Evolutionary conservation across 2,329 filamentous ascomycete species (phyloP), one percentile per base, ranked within the genome.

Genomic region (Colletotrichum acutatum): DNA sequence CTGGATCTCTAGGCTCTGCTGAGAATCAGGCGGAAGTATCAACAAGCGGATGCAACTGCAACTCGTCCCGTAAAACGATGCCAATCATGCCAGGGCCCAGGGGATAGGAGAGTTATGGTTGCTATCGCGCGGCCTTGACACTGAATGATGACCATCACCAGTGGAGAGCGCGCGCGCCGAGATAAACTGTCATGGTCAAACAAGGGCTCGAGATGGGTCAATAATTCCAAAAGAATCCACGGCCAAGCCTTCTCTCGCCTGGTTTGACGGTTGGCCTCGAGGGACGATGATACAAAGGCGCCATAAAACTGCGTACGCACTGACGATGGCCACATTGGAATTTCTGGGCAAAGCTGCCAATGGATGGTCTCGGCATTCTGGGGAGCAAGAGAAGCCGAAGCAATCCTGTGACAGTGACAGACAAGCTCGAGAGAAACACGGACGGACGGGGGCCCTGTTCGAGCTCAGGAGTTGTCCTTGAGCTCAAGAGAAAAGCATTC

Each of bases 341-440:
- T n/a, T 11, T 53, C 61, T 56, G 22, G 62, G 46, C 32, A 52
- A 32, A 34, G 11, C 7, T 42, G 37, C 16, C 37, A 19, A 49
- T 28, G 24, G 19, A 11, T 57, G 52, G 22, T 49, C 64, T 69
- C 59, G 65, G 69, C 60, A 46, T 14, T 62, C 54, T 28, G 24
- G 67, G 71, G 60, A 78, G 80, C 79, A 82, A 79, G 75, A 80
- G 74, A 80, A 82, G 79, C 81, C 81, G 81, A 83, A 78, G 80
- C 80, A 82, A 70, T 77, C 79, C 81, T 82, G 80, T 80, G 74
- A 82, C 81, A 81, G 72, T 28, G 34, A 19, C 58, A 26, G 19
- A 26, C 8, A 28, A 14, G 24, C 22, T 75, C 74, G 76, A 73
- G 77, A 75, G 76, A 76, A 74, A 76, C 78, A 77, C 75, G 77